Percentiles rank a stretch among this genome's conserved stretches.
Conservation (phyloP, 345 rosid species). For the Gossypium turneri region DNA sequence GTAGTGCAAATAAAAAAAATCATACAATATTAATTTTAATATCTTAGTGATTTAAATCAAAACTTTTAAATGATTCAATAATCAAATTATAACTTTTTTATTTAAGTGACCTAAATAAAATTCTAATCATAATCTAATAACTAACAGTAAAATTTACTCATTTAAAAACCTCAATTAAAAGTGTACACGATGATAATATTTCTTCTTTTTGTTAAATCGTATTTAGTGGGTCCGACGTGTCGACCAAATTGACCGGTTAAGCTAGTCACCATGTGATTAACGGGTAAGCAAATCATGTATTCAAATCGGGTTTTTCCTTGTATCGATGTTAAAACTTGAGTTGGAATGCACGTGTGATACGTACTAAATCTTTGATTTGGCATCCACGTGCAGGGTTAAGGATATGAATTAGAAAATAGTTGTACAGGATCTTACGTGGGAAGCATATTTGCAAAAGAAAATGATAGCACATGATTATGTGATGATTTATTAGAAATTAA, state of each 20-base stretch:
- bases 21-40: no score
- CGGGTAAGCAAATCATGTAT: slow-evolving; percentile 27
- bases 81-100: no score
- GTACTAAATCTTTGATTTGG: not conserved
- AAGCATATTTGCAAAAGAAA: slow-evolving; percentile 31
- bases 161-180: no score
- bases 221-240: slow-evolving; percentile 29
- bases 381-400: not conserved
- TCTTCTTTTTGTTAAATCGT: not conserved
- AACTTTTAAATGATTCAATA: no score
- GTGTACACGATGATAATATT: no score
- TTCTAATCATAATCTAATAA: no score
- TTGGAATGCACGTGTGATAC: slow-evolving; percentile 30
- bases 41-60: no score
- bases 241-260: slow-evolving; percentile 53
- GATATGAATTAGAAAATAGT: slow-evolving; percentile 17
- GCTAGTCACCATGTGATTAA: slow-evolving; percentile 59
- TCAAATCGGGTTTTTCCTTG: slow-evolving; percentile 18
- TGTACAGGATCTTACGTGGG: slow-evolving; percentile 2
- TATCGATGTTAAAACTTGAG: slow-evolving; percentile 23
- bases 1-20: no score
- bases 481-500: no score
- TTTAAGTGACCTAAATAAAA: no score
- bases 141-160: no score
- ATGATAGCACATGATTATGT: slow-evolving; percentile 10